Evolutionary conservation across 768 basidiomycete species (phyloP), one percentile per base, ranked within the genome.

Genomic region (Auricularia sp.): DNA sequence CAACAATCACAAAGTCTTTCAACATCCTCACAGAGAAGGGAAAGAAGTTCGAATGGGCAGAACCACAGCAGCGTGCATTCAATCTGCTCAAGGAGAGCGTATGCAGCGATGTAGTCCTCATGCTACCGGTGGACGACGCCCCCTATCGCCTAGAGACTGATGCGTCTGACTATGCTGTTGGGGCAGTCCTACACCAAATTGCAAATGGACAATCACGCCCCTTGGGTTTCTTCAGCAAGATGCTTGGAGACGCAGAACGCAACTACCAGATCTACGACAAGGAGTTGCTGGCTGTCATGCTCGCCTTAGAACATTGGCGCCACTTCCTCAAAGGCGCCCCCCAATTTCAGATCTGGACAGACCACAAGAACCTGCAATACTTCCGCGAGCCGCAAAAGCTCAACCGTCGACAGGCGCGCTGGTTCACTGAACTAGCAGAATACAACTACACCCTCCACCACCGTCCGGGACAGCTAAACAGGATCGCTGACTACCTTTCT

Each of bases 1-100:
- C 76, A 0, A 10, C 68, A 0, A 70, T 76, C 3, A 63, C 74
- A 2, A 54, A 67, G 68, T 75, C 74, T 0, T 58, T 81, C 0
- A 74, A 69, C 7, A 34, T 64, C 0, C 65, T 80, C 0, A 70
- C 72, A 3, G 8, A 44, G 39, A 58, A 64, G 35, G 12, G 18
- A n/a, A n/a, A 18, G 6, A 1, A 12, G 29, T 54, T 18, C 21
- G 36, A n/a, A 34, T 64, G 44, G 63, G 16, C 23, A 7, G 12
- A 12, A 12, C 14, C 14, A 16, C n/a, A 34, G 18, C 54, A 64
- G 36, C n/a, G 16, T 23, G 33, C 51, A n/a, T 64, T 64, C 47
- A 29, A 64, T 16, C n/a, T 23, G 16, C 63, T 64, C 23, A 69
- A 64, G 23, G 14, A 35, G 54, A 47, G n/a, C 3, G 23, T 64